Evolutionary conservation across 129 eudicot species (phyloP), one percentile per base, ranked within the genome.

Genomic region (Kitagawia praeruptora): DNA sequence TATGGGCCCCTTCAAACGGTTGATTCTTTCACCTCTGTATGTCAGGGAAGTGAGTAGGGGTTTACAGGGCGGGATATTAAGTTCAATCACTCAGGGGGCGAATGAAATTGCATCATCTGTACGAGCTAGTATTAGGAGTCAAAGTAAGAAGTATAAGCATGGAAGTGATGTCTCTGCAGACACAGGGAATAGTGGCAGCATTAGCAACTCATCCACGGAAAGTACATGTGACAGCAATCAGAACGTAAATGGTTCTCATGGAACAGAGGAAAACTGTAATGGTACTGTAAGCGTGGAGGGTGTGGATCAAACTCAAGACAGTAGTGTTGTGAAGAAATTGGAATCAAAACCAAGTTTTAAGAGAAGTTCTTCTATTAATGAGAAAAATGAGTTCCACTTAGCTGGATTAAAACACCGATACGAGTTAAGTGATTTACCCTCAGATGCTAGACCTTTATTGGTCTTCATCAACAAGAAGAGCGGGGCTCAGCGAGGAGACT

Each of bases 71-170:
- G 98, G 99, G 77, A 79, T 96, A 66, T 79, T 96, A 80, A 92
- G 92, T 85, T 87, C 99, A 56, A 90, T 96, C 76, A 92, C 99
- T 14, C 97, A 92, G 47, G 99, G 99, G 54, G 99, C 99, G 45
- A 96, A 96, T 79, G 99, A 88, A 84, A 91, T 96, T 89, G 99
- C 99, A 39, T 96, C 99, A 82, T 85, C 98, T 77, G 97, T 96
- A 19, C 97, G 98, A 70, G 97, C 98, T 21, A 91, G 86, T 82
- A 92, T 96, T 77, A 92, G 95, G 88, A 92, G 82, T 83, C 99
- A 90, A 85, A 82, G 96, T 82, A 96, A 86, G 87, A 96, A 89
- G 84, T 72, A 83, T 64, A 92, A 86, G 80, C 84, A 85, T 70
- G 94, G 86, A 81, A 80, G 75, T 79, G 91, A 86, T 77, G 82